A percentile compares a stretch with the other conserved stretches of the same genome.
Evolutionary conservation across 164 flowering plant genomes (phyloP).

Genomic region (Houttuynia cordata): DNA sequence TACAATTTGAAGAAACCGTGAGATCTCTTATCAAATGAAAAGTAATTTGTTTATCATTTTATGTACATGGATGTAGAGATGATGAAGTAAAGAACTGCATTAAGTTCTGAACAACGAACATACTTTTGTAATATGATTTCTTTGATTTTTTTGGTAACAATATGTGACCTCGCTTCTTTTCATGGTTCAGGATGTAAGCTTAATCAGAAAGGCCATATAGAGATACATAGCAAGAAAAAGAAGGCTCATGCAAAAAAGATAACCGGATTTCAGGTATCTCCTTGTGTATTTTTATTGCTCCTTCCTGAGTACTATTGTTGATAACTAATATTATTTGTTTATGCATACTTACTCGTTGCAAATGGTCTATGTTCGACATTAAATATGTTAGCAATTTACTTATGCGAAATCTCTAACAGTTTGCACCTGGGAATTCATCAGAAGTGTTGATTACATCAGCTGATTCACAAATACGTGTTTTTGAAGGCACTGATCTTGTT

Average conservation of each 20-base stretch:
- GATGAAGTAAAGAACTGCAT: no score
- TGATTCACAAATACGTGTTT: constrained; percentile 56
- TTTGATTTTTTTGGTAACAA: not conserved
- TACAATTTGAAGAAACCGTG: no score
- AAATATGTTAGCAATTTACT: not conserved
- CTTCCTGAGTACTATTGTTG: no score
- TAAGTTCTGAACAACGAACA: no score
- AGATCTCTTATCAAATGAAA: no score
- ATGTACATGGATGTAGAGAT: no score
- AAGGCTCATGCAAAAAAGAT: constrained; percentile 60
- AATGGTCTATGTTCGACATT: no score
- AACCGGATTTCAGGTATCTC: constrained; percentile 82
- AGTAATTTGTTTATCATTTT: no score
- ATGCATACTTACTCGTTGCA: no score
- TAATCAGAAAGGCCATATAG: constrained; percentile 33
- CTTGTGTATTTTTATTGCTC: not conserved
- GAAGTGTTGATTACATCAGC: constrained; percentile 83
- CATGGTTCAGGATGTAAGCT: constrained; percentile 50
- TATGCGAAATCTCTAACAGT: constrained; percentile 25
- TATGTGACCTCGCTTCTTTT: not conserved
- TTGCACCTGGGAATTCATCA: constrained; percentile 52
- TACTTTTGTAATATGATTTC: no score
- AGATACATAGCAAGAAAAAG: constrained; percentile 41
- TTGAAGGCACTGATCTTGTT: constrained; percentile 43
- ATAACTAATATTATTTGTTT: no score